Percentiles rank a stretch among this genome's conserved stretches.
phyloP scores from a whole-genome alignment of 2,329 filamentous ascomycete species.

The Phialocephala sp. region DNA sequence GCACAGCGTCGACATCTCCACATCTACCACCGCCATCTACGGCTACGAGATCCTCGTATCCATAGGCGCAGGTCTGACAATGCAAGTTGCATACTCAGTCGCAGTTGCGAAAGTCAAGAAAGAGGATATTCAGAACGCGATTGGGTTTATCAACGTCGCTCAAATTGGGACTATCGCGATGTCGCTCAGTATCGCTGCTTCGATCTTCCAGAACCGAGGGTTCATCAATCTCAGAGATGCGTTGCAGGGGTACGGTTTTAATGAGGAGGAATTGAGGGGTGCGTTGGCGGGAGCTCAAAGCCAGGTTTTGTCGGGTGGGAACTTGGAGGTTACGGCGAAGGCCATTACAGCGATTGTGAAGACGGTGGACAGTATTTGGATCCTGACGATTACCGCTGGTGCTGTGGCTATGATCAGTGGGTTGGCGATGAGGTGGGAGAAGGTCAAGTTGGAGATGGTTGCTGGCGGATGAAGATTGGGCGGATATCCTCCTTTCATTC shows the following conservation, averaged over 20 bases:
- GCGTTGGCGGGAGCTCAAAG: conserved; percentile 33
- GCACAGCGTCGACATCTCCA: conserved; percentile 37
- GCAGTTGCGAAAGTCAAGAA: conserved; percentile 41
- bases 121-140: conserved; percentile 38
- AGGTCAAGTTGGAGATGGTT: conserved; percentile 8
- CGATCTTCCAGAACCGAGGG: conserved; percentile 44
- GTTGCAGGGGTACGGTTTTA: conserved; percentile 29
- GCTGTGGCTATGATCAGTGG: conserved; percentile 37
- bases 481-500: too few relatives aligned
- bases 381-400: conserved; percentile 38
- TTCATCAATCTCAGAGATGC: conserved; percentile 37
- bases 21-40: conserved; percentile 37
- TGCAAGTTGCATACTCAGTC: conserved; percentile 45
- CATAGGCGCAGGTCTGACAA: conserved; percentile 44
- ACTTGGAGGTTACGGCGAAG: conserved; percentile 23
- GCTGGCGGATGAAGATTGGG: too few relatives aligned
- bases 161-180: conserved; percentile 44
- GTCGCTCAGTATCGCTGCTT: conserved; percentile 43
- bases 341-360: conserved; percentile 39
- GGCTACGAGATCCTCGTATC: conserved; percentile 47
- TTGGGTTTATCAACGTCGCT: conserved; percentile 45
- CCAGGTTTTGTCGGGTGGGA: conserved; percentile 19
- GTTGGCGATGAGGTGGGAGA: conserved; percentile 40
- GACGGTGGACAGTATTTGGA: conserved; percentile 39
- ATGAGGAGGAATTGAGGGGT: conserved; percentile 31